These are phyloP conservation scores for Capsella rubella DNA, from an alignment of 441 rosid genomes.

Conservation along the genomic window DNA sequence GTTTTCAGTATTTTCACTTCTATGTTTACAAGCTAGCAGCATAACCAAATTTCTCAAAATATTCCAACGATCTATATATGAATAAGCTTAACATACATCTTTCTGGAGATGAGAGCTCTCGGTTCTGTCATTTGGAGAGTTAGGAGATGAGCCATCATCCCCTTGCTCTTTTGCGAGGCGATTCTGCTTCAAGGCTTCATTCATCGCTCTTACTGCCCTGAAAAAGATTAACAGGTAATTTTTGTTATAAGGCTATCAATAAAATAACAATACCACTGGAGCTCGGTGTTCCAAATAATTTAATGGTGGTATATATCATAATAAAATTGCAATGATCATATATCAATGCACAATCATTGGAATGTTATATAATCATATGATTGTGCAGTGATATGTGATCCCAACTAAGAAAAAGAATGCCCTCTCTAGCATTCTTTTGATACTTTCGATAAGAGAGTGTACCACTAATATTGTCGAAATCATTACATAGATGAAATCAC, in stretches of 20 bases:
- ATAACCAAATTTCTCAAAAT: constrained; percentile 17
- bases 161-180: constrained; percentile 69
- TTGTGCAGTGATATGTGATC: neutral
- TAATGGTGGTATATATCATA: constrained; percentile 7
- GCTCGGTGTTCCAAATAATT: constrained; percentile 14
- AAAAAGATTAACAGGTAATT: constrained; percentile 37
- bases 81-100: constrained; percentile 59
- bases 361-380: constrained; percentile 1
- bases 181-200: constrained; percentile 96
- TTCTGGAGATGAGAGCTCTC: constrained; percentile 59
- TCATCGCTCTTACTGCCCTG: constrained; percentile 99
- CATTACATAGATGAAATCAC: constrained; percentile 9
- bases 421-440: neutral
- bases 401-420: constrained; percentile 20
- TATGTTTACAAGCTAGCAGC: constrained; percentile 15
- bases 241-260: neutral
- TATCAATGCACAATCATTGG: neutral
- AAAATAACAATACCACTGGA: constrained; percentile 8
- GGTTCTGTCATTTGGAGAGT: constrained; percentile 58
- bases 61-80: constrained; percentile 6
- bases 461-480: neutral
- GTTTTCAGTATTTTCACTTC: constrained; percentile 8
- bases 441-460: neutral
- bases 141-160: constrained; percentile 61
- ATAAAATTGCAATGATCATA: too few relatives aligned